Conservation (phyloP, 208 protist species). For the Acanthamoeba lenticulata region DNA sequence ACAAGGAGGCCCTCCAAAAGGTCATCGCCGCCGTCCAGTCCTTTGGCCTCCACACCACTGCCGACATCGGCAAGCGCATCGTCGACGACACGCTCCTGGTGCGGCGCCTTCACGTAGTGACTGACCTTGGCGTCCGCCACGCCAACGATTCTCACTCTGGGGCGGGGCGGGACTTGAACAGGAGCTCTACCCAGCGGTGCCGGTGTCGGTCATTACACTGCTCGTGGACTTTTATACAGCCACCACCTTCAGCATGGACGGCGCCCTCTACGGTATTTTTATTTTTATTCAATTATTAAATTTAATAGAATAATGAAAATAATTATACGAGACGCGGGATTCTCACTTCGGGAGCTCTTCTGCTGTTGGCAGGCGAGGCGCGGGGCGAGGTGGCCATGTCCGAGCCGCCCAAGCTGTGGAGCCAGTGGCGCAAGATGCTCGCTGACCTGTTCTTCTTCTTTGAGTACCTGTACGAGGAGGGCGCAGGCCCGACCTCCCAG, state of each 20-base stretch:
- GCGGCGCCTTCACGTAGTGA: background rate
- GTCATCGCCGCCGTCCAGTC: slow-evolving; percentile 19
- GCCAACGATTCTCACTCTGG: background rate
- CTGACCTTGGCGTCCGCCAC: background rate
- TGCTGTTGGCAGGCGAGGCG: background rate
- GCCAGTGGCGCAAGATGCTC: slow-evolving; percentile 32
- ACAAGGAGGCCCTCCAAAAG: background rate
- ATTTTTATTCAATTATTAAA: too few species aligned
- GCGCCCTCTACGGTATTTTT: slow-evolving; percentile 7
- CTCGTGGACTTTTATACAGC: slow-evolving; percentile 42
- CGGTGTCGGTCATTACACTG: slow-evolving; percentile 47
- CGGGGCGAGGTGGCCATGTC: slow-evolving; percentile 22
- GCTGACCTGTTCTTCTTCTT: slow-evolving; percentile 55
- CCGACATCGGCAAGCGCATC: slow-evolving; percentile 13
- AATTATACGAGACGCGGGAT: too few species aligned
- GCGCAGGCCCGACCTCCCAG: background rate
- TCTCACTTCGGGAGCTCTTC: too few species aligned
- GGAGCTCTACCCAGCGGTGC: slow-evolving; percentile 33
- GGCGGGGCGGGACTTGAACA: background rate
- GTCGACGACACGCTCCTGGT: slow-evolving; percentile 39
- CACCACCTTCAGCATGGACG: background rate
- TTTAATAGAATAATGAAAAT: too few species aligned
- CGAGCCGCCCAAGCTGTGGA: slow-evolving; percentile 36
- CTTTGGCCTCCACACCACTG: background rate
- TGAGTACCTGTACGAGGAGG: slow-evolving; percentile 43